A percentile compares a stretch with the other conserved stretches of the same genome.
Conservation (phyloP, 1,284 basidiomycete species). For the Microbotryum saponariae region DNA sequence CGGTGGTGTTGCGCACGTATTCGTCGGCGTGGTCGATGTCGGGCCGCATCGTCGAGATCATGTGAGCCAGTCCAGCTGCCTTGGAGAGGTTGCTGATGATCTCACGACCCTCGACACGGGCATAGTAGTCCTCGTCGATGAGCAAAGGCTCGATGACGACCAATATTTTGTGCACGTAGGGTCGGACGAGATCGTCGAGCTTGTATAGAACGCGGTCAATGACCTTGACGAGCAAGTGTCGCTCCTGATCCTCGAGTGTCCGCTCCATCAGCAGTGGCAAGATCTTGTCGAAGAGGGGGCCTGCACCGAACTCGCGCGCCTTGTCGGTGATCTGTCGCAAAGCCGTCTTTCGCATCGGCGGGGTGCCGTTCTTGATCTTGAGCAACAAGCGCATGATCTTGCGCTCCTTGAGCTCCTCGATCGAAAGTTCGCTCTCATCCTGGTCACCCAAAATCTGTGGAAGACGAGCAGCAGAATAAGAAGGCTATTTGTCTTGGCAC, state of each 20-base stretch:
- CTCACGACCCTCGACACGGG: conserved; percentile 96
- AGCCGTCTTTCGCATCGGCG: conserved; percentile 94
- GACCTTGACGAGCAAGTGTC: conserved; percentile 96
- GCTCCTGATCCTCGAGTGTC: conserved; percentile 96
- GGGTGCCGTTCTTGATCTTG: conserved; percentile 99
- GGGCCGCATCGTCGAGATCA: conserved; percentile 99
- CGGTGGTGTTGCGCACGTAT: conserved; percentile 98
- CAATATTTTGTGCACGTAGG: conserved; percentile 98
- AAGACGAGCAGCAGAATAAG: not conserved
- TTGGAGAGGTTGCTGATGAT: conserved; percentile 99
- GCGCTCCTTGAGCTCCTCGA: conserved; percentile 99
- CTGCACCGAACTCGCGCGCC: conserved; percentile 95
- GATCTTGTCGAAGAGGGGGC: conserved; percentile 99
- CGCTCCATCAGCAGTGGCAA: conserved; percentile 97
- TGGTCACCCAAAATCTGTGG: conserved; percentile 60
- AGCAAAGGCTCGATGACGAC: conserved; percentile 98
- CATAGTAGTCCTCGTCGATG: conserved; percentile 99
- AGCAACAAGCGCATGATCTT: conserved; percentile 99
- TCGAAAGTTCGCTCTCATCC: conserved; percentile 67
- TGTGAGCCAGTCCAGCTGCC: conserved; percentile 96
- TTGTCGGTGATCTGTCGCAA: conserved; percentile 99
- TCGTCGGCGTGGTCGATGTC: conserved; percentile 99
- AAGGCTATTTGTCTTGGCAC: not conserved
- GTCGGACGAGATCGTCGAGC: conserved; percentile 95
- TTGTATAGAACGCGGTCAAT: conserved; percentile 99